Base-by-base conservation (phyloP, 345 rosid genomes). In the Clausena lansium region DNA sequence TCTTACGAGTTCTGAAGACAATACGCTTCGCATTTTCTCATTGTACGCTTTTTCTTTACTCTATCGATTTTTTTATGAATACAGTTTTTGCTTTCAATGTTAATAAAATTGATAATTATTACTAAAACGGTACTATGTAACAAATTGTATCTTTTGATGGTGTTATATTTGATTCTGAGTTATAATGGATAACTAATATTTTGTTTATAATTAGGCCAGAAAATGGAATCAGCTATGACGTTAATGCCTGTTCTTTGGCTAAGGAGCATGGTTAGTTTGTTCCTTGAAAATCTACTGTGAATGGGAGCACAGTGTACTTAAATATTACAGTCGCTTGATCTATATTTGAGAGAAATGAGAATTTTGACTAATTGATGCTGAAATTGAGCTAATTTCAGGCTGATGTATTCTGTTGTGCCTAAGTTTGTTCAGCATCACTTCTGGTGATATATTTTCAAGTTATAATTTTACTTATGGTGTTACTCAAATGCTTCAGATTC, bases 1-100 rank as follows among this genome's bases (percentile, higher is more conserved):
- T 80, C 86, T 96, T 69, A 78, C 94, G 61, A 91, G 86, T 86
- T 87, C 95, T 0, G 98, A 96, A 83, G 98, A 94, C 30, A 94
- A 91, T 60, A 86, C 86, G n/a, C 86, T 94, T 76, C 89, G 93
- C 36, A 45, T 91, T 15, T 96, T 96, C 86, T 75, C 91, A 27
- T 62, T 85, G 98, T 96, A 85, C 85, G 94, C 11, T 67, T 33
- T 45, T 45, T 32, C n/a, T 22, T 24, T 47, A 27, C 19, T 55
- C 19, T 22, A 24, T 14, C 13, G n/a, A 30, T 19, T 19, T 33
- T 25, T 63, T 35, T 3, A 28, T 5, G 22, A 35, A 7, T 25
- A 15, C 39, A 58, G 24, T 28, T 38, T 57, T 24, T 35, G 35
- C 20, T 36, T 76, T 67, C 47, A 14, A 10, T 27, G 27, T 27